These are phyloP conservation scores for Candida labiduridarum DNA, from an alignment of 1,139 yeast species.

Conservation along the genomic window DNA sequence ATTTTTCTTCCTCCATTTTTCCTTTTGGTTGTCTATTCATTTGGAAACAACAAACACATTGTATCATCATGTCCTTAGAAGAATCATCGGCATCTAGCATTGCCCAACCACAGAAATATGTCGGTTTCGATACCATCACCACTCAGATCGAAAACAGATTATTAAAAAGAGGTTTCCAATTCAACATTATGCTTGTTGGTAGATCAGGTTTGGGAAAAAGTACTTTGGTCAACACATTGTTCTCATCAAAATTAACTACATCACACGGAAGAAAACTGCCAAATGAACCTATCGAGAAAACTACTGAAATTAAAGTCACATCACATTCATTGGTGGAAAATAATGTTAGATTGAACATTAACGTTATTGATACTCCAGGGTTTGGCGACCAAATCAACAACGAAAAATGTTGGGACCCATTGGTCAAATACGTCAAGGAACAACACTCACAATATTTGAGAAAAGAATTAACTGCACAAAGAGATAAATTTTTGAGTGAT, in stretches of 20 bases:
- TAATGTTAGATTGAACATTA: slow-evolving; percentile 81
- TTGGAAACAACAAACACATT: background rate
- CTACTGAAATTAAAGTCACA: slow-evolving; percentile 83
- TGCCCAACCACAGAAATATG: slow-evolving; percentile 57
- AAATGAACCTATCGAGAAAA: slow-evolving; percentile 76
- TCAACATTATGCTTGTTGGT: slow-evolving; percentile 93
- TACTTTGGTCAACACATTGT: slow-evolving; percentile 86
- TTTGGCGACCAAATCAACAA: slow-evolving; percentile 97
- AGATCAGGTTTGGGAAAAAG: slow-evolving; percentile 95
- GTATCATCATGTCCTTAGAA: slow-evolving; percentile 8
- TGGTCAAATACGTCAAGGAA: slow-evolving; percentile 92
- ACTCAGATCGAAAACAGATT: slow-evolving; percentile 91
- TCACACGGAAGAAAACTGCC: slow-evolving; percentile 70
- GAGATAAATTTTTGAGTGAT: slow-evolving; percentile 82
- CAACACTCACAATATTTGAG: slow-evolving; percentile 93
- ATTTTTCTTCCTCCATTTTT: background rate
- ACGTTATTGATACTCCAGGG: slow-evolving; percentile 95
- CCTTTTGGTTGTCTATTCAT: background rate
- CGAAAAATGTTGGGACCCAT: slow-evolving; percentile 97
- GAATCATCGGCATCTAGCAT: slow-evolving; percentile 6
- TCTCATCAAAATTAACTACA: slow-evolving; percentile 77
- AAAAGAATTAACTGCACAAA: slow-evolving; percentile 93
- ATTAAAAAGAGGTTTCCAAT: slow-evolving; percentile 90
- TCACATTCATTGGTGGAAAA: slow-evolving; percentile 75
- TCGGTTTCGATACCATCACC: slow-evolving; percentile 96